Percentiles rank a stretch among this genome's conserved stretches.
These are phyloP conservation scores for Madurella mycetomatis DNA, from an alignment of 2,329 filamentous ascomycete genomes.

Conservation along the genomic window DNA sequence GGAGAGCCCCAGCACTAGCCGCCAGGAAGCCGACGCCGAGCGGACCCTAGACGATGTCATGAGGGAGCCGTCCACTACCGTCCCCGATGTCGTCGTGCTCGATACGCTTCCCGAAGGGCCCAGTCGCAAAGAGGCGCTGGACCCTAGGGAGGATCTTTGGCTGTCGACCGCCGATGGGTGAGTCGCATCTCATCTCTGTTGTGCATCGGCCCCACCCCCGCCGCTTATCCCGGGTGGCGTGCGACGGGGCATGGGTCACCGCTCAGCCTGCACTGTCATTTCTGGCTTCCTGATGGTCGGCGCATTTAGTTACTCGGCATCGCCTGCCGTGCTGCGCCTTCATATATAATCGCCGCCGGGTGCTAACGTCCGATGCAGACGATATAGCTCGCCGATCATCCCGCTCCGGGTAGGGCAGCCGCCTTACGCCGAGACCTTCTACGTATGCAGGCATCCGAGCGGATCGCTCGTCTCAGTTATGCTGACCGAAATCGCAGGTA, in stretches of 20 bases:
- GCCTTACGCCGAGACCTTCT: slow-evolving; percentile 42
- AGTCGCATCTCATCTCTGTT: slow-evolving; percentile 21
- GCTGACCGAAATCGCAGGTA: slow-evolving; percentile 31
- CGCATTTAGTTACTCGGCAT: not conserved
- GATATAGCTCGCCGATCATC: slow-evolving; percentile 43
- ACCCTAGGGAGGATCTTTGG: slow-evolving; percentile 45
- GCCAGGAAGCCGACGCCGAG: not conserved
- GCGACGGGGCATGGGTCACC: slow-evolving; percentile 1
- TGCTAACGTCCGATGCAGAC: slow-evolving; percentile 29
- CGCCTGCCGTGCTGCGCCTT: not conserved
- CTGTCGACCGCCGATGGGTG: slow-evolving; percentile 46
- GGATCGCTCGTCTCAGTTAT: not conserved
- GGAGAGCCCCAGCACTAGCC: slow-evolving; percentile 1
- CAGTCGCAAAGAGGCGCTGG: slow-evolving; percentile 31
- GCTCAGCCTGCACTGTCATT: not conserved
- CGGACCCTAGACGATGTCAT: slow-evolving; percentile 38
- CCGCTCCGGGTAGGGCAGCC: slow-evolving; percentile 41
- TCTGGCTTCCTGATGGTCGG: not conserved
- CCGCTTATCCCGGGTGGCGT: not conserved
- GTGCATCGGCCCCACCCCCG: slow-evolving; percentile 8
- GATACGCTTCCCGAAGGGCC: slow-evolving; percentile 32
- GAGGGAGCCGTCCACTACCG: slow-evolving; percentile 35
- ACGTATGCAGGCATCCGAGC: slow-evolving; percentile 24
- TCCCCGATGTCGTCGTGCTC: slow-evolving; percentile 38
- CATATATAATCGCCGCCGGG: not conserved